Conservation (phyloP, 345 rosid species). For the Eucalyptus tenuipes region DNA sequence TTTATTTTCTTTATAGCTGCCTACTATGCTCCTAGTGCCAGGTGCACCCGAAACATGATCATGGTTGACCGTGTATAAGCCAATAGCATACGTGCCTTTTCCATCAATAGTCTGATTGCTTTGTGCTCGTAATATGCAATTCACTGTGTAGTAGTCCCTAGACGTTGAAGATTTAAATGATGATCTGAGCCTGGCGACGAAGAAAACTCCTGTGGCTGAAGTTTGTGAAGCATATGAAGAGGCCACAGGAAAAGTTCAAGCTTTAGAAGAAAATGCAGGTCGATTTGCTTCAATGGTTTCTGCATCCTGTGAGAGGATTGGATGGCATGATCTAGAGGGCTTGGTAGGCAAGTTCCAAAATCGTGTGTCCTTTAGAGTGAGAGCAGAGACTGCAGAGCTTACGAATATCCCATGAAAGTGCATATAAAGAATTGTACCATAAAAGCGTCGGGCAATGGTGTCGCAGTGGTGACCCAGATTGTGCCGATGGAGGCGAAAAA, state of each 20-base stretch:
- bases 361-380: conserved; percentile 93
- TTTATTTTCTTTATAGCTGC: too few species aligned
- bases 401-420: conserved; percentile 52
- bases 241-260: conserved; percentile 90
- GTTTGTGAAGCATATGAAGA: conserved; percentile 89
- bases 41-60: too few species aligned
- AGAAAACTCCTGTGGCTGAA: conserved; percentile 81
- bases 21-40: too few species aligned
- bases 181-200: conserved; percentile 13
- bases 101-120: neutral
- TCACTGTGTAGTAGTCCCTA: neutral
- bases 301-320: conserved; percentile 86
- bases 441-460: too few species aligned
- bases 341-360: conserved; percentile 85
- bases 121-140: neutral
- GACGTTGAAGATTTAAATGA: neutral
- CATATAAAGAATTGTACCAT: too few species aligned
- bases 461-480: neutral
- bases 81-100: too few species aligned
- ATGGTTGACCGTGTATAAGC: too few species aligned
- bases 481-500: neutral
- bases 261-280: conserved; percentile 94
- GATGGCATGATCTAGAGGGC: conserved; percentile 94
- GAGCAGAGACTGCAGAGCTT: conserved; percentile 95
- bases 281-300: conserved; percentile 96